Percentiles rank a stretch among this genome's conserved stretches.
phyloP scores from a whole-genome alignment of 2,329 filamentous ascomycete species.

The Neofusicoccum ribis region DNA sequence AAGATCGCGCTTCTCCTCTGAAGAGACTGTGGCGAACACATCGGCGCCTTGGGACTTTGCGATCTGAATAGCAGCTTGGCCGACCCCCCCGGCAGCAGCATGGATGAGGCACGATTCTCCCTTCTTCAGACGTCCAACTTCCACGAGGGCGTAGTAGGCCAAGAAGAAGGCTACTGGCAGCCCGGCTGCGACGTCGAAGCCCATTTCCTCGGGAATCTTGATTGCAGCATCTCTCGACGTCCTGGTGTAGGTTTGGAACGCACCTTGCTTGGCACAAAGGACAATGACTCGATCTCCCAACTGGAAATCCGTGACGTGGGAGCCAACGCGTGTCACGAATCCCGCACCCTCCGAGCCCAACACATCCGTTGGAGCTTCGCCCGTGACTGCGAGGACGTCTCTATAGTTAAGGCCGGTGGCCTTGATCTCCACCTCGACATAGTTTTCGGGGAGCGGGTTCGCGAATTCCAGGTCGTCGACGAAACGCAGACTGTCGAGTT shows the following conservation, averaged over 20 bases:
- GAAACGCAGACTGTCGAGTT: slow-evolving; percentile 5
- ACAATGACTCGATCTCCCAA: slow-evolving; percentile 17
- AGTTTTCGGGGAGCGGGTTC: slow-evolving; percentile 1
- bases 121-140: slow-evolving; percentile 3
- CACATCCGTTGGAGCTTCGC: background rate
- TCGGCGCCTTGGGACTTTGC: slow-evolving; percentile 27
- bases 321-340: slow-evolving; percentile 16
- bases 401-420: background rate
- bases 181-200: background rate
- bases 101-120: slow-evolving; percentile 8
- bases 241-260: slow-evolving; percentile 11
- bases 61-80: slow-evolving; percentile 20
- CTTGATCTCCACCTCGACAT: slow-evolving; percentile 25
- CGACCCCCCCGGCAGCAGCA: slow-evolving; percentile 2
- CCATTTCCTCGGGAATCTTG: slow-evolving; percentile 1
- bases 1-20: slow-evolving; percentile 7
- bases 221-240: slow-evolving; percentile 1
- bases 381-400: slow-evolving; percentile 35
- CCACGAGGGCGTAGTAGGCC: background rate
- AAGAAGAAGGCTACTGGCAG: background rate
- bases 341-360: slow-evolving; percentile 24
- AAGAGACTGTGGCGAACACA: slow-evolving; percentile 23
- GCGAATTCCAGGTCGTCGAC: background rate
- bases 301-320: background rate
- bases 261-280: slow-evolving; percentile 9